Base-by-base conservation (phyloP, 1,284 basidiomycete genomes). In the Marasmius fiardii region DNA sequence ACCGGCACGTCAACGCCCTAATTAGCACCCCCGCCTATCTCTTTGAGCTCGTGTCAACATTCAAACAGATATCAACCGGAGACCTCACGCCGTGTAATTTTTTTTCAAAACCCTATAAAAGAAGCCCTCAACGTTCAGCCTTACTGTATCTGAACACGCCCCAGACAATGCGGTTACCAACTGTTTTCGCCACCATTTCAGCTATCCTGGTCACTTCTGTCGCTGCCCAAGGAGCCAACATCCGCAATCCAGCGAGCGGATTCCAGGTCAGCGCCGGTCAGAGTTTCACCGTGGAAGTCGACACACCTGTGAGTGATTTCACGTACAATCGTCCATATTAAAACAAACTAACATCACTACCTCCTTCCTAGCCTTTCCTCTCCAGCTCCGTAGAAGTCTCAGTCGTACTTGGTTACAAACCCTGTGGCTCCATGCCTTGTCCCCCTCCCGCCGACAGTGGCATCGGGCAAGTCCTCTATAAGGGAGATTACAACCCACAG, bases 381-480 rank as follows among this genome's bases (percentile, higher is more conserved):
- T 41, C 39, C 5, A 41, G 39, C 4, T 16, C 39, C 11, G 20
- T 7, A n/a, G 39, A 41, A 41, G 39, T 41, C 39, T 16, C 39
- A 6, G 20, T 41, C 39, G 39, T 41, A 18, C 16, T 41, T 7
- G 39, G 39, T n/a, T 41, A 41, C 20, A 41, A 41, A 20, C 39
- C 39, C 12, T 20, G 20, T n/a, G 34, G 50, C 7, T n/a, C 48
- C 1, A 14, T 34, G 10, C 50, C 33, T 14, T 51, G 50, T 39
- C 7, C n/a, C 5, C 14, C 49, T 20, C n/a, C 48, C 8, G 35
- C 48, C 20, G 24, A 24, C 14, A 6, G n/a, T 16, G 35, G 26
- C 8, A 24, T 55, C 16, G 54, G 54, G 20, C 28, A 26, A 3
- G 45, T 55, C 23, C 35, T 55, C 14, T 55, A 55, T 26, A 43